Evolutionary conservation across 371 early-diverging fungal genomes (phyloP).

Genomic region (Funneliformis caledonium): DNA sequence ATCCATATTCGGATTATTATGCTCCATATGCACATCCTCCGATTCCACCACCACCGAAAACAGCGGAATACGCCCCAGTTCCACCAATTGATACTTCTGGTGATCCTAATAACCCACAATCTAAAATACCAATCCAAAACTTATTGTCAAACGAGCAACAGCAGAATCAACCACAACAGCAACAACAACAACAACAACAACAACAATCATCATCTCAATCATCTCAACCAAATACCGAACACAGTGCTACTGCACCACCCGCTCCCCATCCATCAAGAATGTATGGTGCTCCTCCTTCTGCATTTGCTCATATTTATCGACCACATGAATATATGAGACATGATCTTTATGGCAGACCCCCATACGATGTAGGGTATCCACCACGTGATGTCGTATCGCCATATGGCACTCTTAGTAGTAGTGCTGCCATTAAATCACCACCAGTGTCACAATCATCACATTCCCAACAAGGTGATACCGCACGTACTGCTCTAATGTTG

Average conservation of each 20-base stretch:
- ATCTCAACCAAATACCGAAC: not conserved
- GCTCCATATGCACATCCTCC: not conserved
- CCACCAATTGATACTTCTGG: not conserved
- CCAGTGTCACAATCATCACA: not conserved
- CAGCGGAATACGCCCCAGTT: not conserved
- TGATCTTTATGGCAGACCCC: slow-evolving; percentile 15
- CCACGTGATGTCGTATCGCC: not conserved
- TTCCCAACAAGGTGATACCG: not conserved
- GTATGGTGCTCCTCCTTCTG: slow-evolving; percentile 9
- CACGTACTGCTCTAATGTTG: not conserved
- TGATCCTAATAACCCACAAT: not conserved
- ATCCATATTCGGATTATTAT: slow-evolving; percentile 39
- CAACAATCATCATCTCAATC: not conserved
- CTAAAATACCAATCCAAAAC: slow-evolving; percentile 33
- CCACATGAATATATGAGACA: slow-evolving; percentile 15
- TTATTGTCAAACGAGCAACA: slow-evolving; percentile 18
- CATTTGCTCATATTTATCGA: slow-evolving; percentile 23
- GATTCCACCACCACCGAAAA: not conserved
- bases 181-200: not conserved
- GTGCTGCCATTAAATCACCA: not conserved
- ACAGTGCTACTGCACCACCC: not conserved
- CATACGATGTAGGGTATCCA: slow-evolving; percentile 3
- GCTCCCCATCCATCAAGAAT: not conserved
- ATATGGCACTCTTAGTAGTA: not conserved
- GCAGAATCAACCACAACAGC: not conserved